Conservation (phyloP, 225 moss, liverwort and hornwort genomes). For the Lunularia cruciata region DNA sequence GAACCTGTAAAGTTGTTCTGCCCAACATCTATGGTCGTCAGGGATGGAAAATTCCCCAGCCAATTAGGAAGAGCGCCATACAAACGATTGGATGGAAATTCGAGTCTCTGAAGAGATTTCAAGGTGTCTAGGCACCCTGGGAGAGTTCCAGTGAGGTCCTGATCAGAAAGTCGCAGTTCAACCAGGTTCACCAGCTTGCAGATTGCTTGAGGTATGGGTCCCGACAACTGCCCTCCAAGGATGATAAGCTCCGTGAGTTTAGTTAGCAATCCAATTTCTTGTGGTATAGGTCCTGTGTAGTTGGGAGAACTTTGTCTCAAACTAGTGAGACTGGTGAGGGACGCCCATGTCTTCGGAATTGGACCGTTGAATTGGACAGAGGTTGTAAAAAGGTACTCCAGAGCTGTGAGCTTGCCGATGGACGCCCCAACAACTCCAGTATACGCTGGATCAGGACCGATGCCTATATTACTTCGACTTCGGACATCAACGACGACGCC, state of each 20-base stretch:
- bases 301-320: constrained; percentile 13
- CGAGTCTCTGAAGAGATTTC: constrained; percentile 6
- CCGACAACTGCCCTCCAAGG: constrained; percentile 20
- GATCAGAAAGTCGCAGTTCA: constrained; percentile 16
- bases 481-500: constrained; percentile 1
- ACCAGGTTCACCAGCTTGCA: constrained; percentile 25
- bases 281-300: constrained; percentile 53
- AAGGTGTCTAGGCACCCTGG: constrained; percentile 41
- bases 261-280: constrained; percentile 52
- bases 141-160: constrained; percentile 20
- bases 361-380: constrained; percentile 33
- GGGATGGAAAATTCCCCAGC: constrained; percentile 14
- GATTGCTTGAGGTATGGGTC: constrained; percentile 24
- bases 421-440: constrained; percentile 22
- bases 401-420: constrained; percentile 24
- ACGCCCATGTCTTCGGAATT: constrained; percentile 26
- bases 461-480: neutral
- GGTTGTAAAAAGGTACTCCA: constrained; percentile 16
- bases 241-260: constrained; percentile 44
- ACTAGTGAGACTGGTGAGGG: constrained; percentile 11
- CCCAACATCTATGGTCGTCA: constrained; percentile 3
- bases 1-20: constrained; percentile 46
- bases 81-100: constrained; percentile 1
- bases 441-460: constrained; percentile 7
- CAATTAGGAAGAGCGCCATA: constrained; percentile 7